Conservation (phyloP, 2,329 filamentous ascomycete species). For the Pseudofabraea citricarpa region DNA sequence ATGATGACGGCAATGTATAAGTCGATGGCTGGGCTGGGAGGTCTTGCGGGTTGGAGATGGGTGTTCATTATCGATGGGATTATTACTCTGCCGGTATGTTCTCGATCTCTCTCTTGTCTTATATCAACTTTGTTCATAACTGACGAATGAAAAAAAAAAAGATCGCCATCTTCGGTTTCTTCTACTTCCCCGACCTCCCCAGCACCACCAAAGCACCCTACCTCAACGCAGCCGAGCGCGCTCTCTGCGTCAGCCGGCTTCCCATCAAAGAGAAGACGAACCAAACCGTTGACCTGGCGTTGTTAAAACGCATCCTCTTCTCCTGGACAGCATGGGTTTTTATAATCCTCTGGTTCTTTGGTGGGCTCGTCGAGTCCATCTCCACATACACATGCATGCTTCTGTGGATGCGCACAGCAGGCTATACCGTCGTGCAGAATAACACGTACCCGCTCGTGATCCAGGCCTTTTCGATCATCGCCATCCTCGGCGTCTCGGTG, state of each 20-base stretch:
- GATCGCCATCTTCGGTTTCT: conserved; percentile 45
- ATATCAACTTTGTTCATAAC: not conserved
- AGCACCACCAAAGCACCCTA: conserved; percentile 32
- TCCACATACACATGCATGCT: conserved; percentile 52
- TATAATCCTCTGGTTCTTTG: conserved; percentile 59
- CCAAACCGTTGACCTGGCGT: conserved; percentile 33
- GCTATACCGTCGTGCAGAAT: conserved; percentile 35
- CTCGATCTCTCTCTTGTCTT: no score
- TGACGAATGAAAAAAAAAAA: not conserved
- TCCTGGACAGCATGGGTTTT: conserved; percentile 62
- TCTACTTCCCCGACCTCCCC: conserved; percentile 35
- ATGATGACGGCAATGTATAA: conserved; percentile 39
- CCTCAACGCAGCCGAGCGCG: conserved; percentile 30
- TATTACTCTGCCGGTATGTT: conserved; percentile 39
- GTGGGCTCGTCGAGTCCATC: conserved; percentile 49
- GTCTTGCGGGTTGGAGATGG: conserved; percentile 42
- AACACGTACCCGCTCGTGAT: conserved; percentile 46
- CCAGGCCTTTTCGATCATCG: conserved; percentile 37
- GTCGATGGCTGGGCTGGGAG: conserved; percentile 32
- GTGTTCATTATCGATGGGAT: conserved; percentile 43
- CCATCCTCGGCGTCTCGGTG: conserved; percentile 57
- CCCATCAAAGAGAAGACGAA: conserved; percentile 29
- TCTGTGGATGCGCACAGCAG: conserved; percentile 38
- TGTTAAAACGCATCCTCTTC: conserved; percentile 46
- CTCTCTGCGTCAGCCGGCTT: conserved; percentile 33